These are phyloP conservation scores for Dissoconium aciculare DNA, from an alignment of 2,329 filamentous ascomycete genomes.

Conservation along the genomic window DNA sequence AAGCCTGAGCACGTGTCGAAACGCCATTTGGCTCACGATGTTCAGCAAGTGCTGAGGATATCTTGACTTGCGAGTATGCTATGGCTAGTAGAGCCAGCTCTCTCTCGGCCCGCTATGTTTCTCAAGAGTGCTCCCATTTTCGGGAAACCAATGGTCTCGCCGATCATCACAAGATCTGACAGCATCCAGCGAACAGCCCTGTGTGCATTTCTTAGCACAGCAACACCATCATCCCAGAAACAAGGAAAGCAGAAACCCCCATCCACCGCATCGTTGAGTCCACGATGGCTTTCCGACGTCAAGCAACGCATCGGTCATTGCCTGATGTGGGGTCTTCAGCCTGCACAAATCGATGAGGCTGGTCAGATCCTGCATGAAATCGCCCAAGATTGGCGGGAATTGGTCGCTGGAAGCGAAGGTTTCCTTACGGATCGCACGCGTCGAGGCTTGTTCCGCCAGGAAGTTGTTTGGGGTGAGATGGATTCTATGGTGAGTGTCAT, in stretches of 20 bases:
- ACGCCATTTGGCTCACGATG: too few relatives aligned
- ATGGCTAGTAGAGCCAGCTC: too few relatives aligned
- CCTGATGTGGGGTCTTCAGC: constrained; percentile 55
- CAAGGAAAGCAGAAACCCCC: constrained; percentile 9
- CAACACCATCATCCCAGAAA: constrained; percentile 5
- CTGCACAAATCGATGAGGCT: constrained; percentile 42
- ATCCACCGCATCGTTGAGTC: constrained; percentile 25
- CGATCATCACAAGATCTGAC: too few relatives aligned
- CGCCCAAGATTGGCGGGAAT: constrained; percentile 51
- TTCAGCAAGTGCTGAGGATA: too few relatives aligned
- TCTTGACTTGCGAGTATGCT: too few relatives aligned
- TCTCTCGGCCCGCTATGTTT: too few relatives aligned
- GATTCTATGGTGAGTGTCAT: constrained; percentile 35
- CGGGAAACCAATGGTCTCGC: too few relatives aligned
- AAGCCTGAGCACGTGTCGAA: too few relatives aligned
- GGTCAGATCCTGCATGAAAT: constrained; percentile 45
- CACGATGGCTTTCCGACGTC: constrained; percentile 56
- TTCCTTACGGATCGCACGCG: constrained; percentile 51
- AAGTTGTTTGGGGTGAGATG: constrained; percentile 76
- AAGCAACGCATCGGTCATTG: constrained; percentile 57
- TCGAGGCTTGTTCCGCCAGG: constrained; percentile 48
- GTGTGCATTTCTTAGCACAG: constrained; percentile 1
- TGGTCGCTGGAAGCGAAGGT: constrained; percentile 60
- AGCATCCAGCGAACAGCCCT: too few relatives aligned
- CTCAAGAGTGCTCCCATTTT: too few relatives aligned